A percentile compares a stretch with the other conserved stretches of the same genome.
These are phyloP conservation scores for Coniella lustricola DNA, from an alignment of 2,329 filamentous ascomycete genomes.

Conservation along the genomic window DNA sequence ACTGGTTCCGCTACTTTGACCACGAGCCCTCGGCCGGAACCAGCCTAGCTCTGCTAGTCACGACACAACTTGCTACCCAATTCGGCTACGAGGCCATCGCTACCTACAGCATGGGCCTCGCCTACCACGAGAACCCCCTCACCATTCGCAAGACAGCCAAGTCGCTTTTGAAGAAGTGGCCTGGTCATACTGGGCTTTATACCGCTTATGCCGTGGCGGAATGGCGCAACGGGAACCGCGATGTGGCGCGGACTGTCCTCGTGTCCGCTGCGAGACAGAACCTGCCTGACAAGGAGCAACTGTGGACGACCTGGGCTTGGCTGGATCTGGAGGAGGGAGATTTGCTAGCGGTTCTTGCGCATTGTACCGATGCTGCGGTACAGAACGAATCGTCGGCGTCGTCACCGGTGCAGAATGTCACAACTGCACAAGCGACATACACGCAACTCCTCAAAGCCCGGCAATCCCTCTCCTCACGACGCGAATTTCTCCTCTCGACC, in stretches of 20 bases:
- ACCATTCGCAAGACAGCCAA: conserved; percentile 66
- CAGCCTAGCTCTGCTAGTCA: conserved; percentile 41
- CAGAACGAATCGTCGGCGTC: too few species aligned
- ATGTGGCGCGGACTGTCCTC: conserved; percentile 58
- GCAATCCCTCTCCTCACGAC: conserved; percentile 44
- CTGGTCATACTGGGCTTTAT: conserved; percentile 62
- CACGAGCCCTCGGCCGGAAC: conserved; percentile 29
- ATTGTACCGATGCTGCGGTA: conserved; percentile 27
- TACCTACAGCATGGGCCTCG: conserved; percentile 64
- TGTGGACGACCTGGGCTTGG: conserved; percentile 63
- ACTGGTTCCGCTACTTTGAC: conserved; percentile 39
- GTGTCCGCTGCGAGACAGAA: conserved; percentile 49
- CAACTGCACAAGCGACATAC: background rate
- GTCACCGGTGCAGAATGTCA: conserved; percentile 10
- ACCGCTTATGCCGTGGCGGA: conserved; percentile 74
- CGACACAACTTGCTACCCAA: conserved; percentile 50
- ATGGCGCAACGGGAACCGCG: conserved; percentile 45
- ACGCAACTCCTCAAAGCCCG: conserved; percentile 44
- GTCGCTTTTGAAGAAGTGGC: conserved; percentile 59
- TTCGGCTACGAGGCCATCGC: conserved; percentile 47
- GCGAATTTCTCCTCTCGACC: conserved; percentile 49
- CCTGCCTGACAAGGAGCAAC: conserved; percentile 37
- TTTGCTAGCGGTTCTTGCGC: conserved; percentile 27
- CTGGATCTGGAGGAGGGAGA: conserved; percentile 46
- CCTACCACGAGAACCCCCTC: conserved; percentile 46